Conservation (phyloP, 129 eudicot species). For the Arctium lappa region DNA sequence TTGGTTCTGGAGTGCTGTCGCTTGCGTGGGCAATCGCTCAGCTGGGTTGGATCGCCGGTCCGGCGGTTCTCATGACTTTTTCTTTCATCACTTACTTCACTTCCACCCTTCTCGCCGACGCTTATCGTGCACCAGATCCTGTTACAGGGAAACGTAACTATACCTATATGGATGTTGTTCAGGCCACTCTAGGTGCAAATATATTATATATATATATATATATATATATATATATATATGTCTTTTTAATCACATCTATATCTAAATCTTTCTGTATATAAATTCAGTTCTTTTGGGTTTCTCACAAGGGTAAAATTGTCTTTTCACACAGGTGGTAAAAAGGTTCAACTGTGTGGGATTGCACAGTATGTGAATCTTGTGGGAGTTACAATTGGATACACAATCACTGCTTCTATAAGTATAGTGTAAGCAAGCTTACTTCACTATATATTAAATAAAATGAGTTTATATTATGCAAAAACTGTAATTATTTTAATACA, state of each 20-base stretch:
- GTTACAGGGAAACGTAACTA: slow-evolving; percentile 69
- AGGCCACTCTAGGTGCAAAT: slow-evolving; percentile 56
- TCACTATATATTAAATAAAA: no score
- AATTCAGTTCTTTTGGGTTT: neutral
- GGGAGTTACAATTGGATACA: slow-evolving; percentile 88
- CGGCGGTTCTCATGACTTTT: slow-evolving; percentile 55
- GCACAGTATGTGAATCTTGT: slow-evolving; percentile 79
- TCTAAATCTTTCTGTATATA: neutral
- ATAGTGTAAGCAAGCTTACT: slow-evolving; percentile 56
- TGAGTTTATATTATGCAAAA: no score
- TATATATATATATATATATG: no score
- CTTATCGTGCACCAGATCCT: slow-evolving; percentile 72
- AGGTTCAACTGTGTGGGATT: slow-evolving; percentile 80
- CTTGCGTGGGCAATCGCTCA: slow-evolving; percentile 94
- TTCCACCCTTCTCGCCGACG: slow-evolving; percentile 68
- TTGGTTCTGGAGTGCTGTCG: slow-evolving; percentile 90
- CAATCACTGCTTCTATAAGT: slow-evolving; percentile 94
- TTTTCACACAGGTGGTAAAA: slow-evolving; percentile 58
- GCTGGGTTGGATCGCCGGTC: slow-evolving; percentile 86
- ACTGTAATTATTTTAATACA: no score
- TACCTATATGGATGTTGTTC: slow-evolving; percentile 87
- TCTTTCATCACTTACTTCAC: slow-evolving; percentile 78
- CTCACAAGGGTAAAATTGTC: neutral
- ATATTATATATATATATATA: neutral
- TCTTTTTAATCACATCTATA: no score